phyloP scores from a whole-genome alignment of 306 rosid species.

The Acacia crassicarpa region DNA sequence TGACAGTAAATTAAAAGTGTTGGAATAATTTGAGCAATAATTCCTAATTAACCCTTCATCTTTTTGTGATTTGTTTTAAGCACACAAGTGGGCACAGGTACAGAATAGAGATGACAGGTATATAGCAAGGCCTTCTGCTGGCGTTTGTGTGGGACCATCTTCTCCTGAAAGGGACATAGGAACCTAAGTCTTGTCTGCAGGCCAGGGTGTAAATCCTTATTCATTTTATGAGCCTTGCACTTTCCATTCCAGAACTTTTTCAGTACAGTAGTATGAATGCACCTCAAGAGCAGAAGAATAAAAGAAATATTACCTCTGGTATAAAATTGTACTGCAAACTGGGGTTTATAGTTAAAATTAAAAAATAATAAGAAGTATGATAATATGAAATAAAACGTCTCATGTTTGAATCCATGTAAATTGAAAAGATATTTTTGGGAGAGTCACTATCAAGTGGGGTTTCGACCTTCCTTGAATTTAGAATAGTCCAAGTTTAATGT shows the following conservation, averaged over 20 bases:
- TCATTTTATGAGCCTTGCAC: slow-evolving; percentile 29
- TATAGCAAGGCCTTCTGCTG: slow-evolving; percentile 31
- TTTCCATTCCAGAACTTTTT: background rate
- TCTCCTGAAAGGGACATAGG: slow-evolving; percentile 35
- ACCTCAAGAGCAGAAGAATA: background rate
- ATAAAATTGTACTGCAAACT: no score
- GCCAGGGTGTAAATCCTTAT: slow-evolving; percentile 35
- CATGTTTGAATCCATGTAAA: background rate
- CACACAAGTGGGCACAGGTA: slow-evolving; percentile 24
- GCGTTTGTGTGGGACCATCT: slow-evolving; percentile 35
- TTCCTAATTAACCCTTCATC: slow-evolving; percentile 15
- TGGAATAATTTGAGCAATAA: slow-evolving; percentile 2
- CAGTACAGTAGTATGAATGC: background rate
- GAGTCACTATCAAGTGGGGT: background rate
- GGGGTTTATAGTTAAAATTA: no score
- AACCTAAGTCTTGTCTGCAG: slow-evolving; percentile 25
- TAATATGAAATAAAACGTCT: background rate
- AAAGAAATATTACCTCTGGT: no score
- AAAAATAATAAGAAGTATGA: background rate
- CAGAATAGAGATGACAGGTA: background rate
- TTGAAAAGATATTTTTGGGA: background rate
- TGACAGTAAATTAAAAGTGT: background rate
- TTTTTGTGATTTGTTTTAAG: slow-evolving; percentile 23
- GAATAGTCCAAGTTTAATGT: no score
- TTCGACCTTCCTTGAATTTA: background rate